Evolutionary conservation across 352 stramenopile species (phyloP).

Genomic region (Pythium chondricola): DNA sequence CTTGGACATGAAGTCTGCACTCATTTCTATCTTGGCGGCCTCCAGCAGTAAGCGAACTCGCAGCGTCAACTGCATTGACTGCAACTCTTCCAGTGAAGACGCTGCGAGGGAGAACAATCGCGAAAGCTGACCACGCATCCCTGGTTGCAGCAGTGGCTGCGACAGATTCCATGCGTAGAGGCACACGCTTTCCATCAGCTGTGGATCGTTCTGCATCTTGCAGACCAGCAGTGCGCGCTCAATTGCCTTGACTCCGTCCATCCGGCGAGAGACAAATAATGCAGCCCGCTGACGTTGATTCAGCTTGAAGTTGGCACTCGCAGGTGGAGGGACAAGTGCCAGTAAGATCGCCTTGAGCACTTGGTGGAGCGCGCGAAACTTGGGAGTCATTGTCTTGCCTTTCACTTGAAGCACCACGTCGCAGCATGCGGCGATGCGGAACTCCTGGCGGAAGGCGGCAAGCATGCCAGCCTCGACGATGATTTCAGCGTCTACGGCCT

Average conservation of each 20-base stretch:
- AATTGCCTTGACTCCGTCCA: conserved; percentile 71
- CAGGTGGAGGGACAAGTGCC: conserved; percentile 10
- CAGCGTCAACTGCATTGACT: conserved; percentile 75
- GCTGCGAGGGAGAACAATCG: conserved; percentile 63
- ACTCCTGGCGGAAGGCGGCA: conserved; percentile 29
- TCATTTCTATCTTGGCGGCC: conserved; percentile 81
- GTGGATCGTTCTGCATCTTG: conserved; percentile 67
- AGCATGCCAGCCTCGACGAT: conserved; percentile 53
- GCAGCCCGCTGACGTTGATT: conserved; percentile 28
- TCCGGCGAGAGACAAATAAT: conserved; percentile 33
- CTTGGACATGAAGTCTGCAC: conserved; percentile 80
- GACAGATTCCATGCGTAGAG: conserved; percentile 80
- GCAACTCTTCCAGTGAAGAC: conserved; percentile 59
- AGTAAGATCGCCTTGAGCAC: conserved; percentile 45
- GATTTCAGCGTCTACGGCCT: conserved; percentile 47
- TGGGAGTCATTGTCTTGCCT: conserved; percentile 43
- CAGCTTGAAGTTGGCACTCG: conserved; percentile 18
- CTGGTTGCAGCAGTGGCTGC: conserved; percentile 67
- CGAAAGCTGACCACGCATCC: conserved; percentile 61
- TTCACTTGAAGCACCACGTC: conserved; percentile 43
- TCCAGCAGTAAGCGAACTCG: conserved; percentile 81
- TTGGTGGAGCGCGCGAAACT: conserved; percentile 47
- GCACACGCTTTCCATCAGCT: conserved; percentile 77
- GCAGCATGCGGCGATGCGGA: conserved; percentile 30
- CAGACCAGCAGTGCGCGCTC: conserved; percentile 72